Evolutionary conservation across 148 eudicot species (phyloP).

Genomic region (Amaranthus cruentus): DNA sequence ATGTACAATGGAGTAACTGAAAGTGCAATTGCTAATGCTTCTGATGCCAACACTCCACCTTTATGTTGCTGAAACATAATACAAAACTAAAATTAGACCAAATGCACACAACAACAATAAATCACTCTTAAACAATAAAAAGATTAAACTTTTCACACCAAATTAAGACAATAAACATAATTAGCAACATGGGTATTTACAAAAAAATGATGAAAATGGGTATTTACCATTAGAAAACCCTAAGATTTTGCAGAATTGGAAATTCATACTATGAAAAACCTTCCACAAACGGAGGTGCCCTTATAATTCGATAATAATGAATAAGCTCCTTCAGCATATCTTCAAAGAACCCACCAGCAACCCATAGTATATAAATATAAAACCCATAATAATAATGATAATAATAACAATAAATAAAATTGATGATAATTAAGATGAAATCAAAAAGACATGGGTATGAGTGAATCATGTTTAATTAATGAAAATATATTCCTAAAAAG

Average conservation of each 20-base stretch:
- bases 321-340: slow-evolving; percentile 16
- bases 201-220: not conserved
- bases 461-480: slow-evolving; percentile 18
- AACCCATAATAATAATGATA: slow-evolving; percentile 21
- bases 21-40: slow-evolving; percentile 16
- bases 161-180: not conserved
- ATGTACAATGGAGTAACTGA: slow-evolving; percentile 15
- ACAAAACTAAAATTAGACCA: not conserved
- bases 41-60: slow-evolving; percentile 10
- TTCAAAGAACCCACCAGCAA: slow-evolving; percentile 17
- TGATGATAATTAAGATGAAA: slow-evolving; percentile 12
- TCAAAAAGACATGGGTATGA: slow-evolving; percentile 13
- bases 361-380: slow-evolving; percentile 23
- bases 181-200: slow-evolving; percentile 13
- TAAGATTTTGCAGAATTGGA: slow-evolving; percentile 15
- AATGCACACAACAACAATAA: not conserved
- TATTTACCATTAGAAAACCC: slow-evolving; percentile 27
- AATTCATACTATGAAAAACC: slow-evolving; percentile 8
- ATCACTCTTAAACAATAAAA: not conserved
- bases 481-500: not conserved
- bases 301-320: slow-evolving; percentile 8
- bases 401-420: slow-evolving; percentile 12
- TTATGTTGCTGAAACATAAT: slow-evolving; percentile 25
- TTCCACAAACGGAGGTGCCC: slow-evolving; percentile 16
- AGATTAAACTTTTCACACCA: not conserved